These are phyloP conservation scores for Spergularia azorica DNA, from an alignment of 179 eudicot species.

Conservation along the genomic window DNA sequence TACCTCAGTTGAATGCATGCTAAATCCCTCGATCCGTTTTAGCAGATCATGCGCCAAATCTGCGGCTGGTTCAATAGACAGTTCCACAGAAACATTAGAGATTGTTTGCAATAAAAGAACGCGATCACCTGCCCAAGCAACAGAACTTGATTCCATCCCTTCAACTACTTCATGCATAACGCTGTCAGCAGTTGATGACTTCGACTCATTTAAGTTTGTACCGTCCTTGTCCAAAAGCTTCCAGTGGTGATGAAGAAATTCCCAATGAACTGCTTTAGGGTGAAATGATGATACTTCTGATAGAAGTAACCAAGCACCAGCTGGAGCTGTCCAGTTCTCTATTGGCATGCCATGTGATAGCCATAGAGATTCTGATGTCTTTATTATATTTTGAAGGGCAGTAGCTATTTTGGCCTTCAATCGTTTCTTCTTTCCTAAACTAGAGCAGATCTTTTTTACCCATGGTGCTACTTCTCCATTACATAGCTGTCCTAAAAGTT, in stretches of 20 bases:
- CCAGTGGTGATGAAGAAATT: constrained; percentile 94
- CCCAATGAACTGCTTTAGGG: constrained; percentile 81
- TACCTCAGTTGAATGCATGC: constrained; percentile 97
- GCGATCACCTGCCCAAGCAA: constrained; percentile 88
- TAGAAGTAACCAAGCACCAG: constrained; percentile 93
- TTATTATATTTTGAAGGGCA: constrained; percentile 80
- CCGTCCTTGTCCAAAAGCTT: constrained; percentile 74
- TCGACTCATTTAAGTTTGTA: constrained; percentile 30
- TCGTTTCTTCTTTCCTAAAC: constrained; percentile 81
- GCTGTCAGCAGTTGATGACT: constrained; percentile 33
- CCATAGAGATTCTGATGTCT: constrained; percentile 75
- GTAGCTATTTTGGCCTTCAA: constrained; percentile 62
- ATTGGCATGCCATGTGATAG: constrained; percentile 63
- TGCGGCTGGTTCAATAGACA: constrained; percentile 93
- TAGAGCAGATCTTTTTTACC: constrained; percentile 84
- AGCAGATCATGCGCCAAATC: constrained; percentile 87
- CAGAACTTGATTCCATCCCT: constrained; percentile 52
- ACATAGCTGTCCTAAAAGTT: constrained; percentile 62
- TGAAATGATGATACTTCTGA: constrained; percentile 79
- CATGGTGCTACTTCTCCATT: constrained; percentile 84
- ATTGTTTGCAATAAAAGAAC: constrained; percentile 88
- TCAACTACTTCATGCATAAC: constrained; percentile 34
- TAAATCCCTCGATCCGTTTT: constrained; percentile 74
- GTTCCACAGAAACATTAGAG: constrained; percentile 78
- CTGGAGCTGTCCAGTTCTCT: constrained; percentile 96